phyloP scores from a whole-genome alignment of 192 early-diverging fungal species.

The Coemansia sp. region DNA sequence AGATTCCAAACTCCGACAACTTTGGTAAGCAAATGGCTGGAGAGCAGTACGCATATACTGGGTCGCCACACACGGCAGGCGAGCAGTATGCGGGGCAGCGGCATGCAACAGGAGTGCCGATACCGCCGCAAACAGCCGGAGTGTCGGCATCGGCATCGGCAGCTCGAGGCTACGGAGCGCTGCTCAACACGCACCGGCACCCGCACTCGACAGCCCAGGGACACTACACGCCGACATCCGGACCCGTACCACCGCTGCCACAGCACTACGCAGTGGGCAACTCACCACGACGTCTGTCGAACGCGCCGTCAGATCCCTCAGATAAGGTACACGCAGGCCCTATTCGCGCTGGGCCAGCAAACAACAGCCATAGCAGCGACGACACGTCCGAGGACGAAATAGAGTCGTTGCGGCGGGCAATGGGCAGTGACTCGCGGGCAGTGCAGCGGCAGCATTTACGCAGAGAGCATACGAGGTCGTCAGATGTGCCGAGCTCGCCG shows the following conservation, averaged over 20 bases:
- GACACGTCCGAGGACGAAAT: slow-evolving; percentile 52
- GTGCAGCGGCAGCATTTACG: slow-evolving; percentile 49
- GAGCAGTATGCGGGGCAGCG: slow-evolving; percentile 22
- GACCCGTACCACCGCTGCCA: slow-evolving; percentile 11
- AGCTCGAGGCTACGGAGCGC: slow-evolving; percentile 20
- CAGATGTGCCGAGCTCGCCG: slow-evolving; percentile 18
- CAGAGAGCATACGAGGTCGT: slow-evolving; percentile 25
- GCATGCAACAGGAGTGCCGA: slow-evolving; percentile 4
- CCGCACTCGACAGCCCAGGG: slow-evolving; percentile 19
- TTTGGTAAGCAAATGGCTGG: slow-evolving; percentile 20
- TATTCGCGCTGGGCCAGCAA: slow-evolving; percentile 11
- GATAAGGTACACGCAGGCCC: slow-evolving; percentile 27
- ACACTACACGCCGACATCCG: slow-evolving; percentile 10
- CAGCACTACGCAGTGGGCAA: slow-evolving; percentile 16
- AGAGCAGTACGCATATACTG: slow-evolving; percentile 29
- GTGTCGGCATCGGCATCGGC: slow-evolving; percentile 21
- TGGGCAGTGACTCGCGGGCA: slow-evolving; percentile 48
- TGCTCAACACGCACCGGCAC: slow-evolving; percentile 32
- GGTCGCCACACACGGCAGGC: slow-evolving; percentile 25
- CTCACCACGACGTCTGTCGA: slow-evolving; percentile 35
- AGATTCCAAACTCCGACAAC: not conserved
- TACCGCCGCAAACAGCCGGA: slow-evolving; percentile 15
- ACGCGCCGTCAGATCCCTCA: slow-evolving; percentile 35
- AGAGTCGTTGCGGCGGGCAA: slow-evolving; percentile 45
- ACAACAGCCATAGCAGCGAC: slow-evolving; percentile 19